Evolutionary conservation across 1,284 basidiomycete genomes (phyloP).

Genomic region (Melampsora abietis-canadensis): DNA sequence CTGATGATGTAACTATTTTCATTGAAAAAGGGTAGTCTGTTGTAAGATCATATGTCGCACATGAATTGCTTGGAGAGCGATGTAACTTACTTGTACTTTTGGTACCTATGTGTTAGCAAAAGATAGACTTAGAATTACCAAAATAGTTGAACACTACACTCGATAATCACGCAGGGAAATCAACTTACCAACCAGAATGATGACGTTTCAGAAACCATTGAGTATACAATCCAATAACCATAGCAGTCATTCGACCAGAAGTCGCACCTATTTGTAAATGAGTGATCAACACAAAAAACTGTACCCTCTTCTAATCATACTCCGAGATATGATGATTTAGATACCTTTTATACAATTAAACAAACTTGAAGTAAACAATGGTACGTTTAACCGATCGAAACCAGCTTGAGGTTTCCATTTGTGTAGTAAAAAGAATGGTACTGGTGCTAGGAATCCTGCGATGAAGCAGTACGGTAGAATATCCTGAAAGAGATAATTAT

Average conservation of each 20-base stretch:
- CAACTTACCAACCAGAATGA: conserved; percentile 26
- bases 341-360: conserved; percentile 19
- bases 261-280: conserved; percentile 16
- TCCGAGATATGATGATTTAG: neutral
- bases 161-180: neutral
- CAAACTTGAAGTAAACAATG: conserved; percentile 23
- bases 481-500: neutral
- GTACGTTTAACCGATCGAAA: conserved; percentile 27
- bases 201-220: conserved; percentile 18
- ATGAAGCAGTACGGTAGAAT: conserved; percentile 19
- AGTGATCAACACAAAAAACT: neutral
- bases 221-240: conserved; percentile 17
- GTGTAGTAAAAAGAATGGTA: conserved; percentile 36
- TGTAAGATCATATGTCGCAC: neutral
- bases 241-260: conserved; percentile 19
- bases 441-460: conserved; percentile 25
- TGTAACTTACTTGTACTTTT: conserved; percentile 37
- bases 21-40: neutral
- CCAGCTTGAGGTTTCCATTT: conserved; percentile 23
- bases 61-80: neutral
- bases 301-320: too few relatives aligned
- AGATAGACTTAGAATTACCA: neutral
- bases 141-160: neutral
- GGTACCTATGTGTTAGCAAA: conserved; percentile 12
- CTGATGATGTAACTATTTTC: conserved; percentile 27